Conservation (phyloP, 2,329 filamentous ascomycete genomes). For the Boeremia exigua region DNA sequence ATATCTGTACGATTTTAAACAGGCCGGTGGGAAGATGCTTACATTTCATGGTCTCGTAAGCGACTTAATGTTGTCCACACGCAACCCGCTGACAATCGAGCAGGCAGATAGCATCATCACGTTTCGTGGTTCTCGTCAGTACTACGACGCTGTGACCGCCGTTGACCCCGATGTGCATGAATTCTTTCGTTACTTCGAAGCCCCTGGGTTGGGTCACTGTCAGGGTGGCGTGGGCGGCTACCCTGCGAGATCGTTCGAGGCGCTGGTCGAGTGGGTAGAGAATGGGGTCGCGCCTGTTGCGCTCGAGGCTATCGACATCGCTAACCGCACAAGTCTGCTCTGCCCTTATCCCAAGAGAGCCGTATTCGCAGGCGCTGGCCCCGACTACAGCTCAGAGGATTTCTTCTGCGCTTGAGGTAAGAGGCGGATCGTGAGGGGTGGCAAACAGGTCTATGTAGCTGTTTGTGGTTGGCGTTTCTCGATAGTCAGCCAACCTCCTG, state of each 20-base stretch:
- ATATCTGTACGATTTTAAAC: slow-evolving; percentile 27
- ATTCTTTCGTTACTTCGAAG: slow-evolving; percentile 34
- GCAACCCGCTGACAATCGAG: background rate
- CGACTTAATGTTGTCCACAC: background rate
- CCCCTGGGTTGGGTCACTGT: slow-evolving; percentile 33
- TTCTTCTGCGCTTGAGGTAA: background rate
- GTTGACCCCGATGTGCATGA: slow-evolving; percentile 19
- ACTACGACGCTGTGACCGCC: slow-evolving; percentile 21
- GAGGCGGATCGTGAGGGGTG: too few relatives aligned
- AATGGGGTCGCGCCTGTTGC: slow-evolving; percentile 23
- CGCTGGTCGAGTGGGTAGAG: slow-evolving; percentile 39
- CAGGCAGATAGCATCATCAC: slow-evolving; percentile 16
- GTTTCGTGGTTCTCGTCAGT: slow-evolving; percentile 14
- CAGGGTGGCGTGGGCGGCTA: slow-evolving; percentile 22
- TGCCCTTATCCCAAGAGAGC: slow-evolving; percentile 26
- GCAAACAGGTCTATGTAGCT: too few relatives aligned
- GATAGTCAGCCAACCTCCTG: too few relatives aligned
- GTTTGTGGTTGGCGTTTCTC: too few relatives aligned
- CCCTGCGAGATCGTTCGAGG: slow-evolving; percentile 43
- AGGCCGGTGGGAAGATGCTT: slow-evolving; percentile 31
- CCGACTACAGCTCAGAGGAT: background rate
- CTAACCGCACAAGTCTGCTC: slow-evolving; percentile 19
- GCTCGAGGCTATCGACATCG: slow-evolving; percentile 15
- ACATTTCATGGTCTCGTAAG: slow-evolving; percentile 31
- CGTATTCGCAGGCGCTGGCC: background rate